These are phyloP conservation scores for Xerocomus tenax DNA, from an alignment of 1,284 basidiomycete species.

Conservation along the genomic window DNA sequence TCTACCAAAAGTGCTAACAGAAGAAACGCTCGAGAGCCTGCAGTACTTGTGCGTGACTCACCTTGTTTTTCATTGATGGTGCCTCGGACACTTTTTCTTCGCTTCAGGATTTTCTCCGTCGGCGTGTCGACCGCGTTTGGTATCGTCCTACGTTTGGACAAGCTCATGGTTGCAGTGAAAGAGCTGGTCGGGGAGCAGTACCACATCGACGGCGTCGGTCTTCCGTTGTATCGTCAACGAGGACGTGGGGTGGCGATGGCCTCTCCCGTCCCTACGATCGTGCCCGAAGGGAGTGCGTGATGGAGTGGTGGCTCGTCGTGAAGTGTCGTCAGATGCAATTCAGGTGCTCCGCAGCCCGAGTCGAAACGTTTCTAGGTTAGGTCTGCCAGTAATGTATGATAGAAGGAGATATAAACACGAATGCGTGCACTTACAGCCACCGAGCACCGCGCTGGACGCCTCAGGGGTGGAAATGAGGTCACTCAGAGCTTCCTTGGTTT, in stretches of 20 bases:
- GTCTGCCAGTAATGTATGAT: no score
- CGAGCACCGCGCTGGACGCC: no score
- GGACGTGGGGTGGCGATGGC: conserved; percentile 15
- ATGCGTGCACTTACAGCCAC: no score
- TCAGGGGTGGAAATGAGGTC: no score
- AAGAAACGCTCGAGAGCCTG: conserved; percentile 59
- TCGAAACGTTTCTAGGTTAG: no score
- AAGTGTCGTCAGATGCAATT: background rate
- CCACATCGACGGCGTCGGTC: conserved; percentile 62
- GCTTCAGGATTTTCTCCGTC: conserved; percentile 60
- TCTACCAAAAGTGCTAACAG: conserved; percentile 52
- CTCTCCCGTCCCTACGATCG: conserved; percentile 3
- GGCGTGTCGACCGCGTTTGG: conserved; percentile 64
- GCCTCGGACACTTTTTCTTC: no score
- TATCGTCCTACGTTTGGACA: conserved; percentile 59
- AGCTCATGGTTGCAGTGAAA: conserved; percentile 68
- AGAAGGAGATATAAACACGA: no score
- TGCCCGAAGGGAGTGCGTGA: background rate
- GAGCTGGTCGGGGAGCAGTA: conserved; percentile 76
- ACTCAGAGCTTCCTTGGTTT: no score
- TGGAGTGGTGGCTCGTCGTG: background rate
- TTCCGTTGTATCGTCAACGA: conserved; percentile 22
- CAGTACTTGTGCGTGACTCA: conserved; percentile 52
- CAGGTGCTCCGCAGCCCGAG: no score
- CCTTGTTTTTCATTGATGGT: no score